Evolutionary conservation across 2,329 filamentous ascomycete genomes (phyloP).

Genomic region (Dactylellina parvicollis): DNA sequence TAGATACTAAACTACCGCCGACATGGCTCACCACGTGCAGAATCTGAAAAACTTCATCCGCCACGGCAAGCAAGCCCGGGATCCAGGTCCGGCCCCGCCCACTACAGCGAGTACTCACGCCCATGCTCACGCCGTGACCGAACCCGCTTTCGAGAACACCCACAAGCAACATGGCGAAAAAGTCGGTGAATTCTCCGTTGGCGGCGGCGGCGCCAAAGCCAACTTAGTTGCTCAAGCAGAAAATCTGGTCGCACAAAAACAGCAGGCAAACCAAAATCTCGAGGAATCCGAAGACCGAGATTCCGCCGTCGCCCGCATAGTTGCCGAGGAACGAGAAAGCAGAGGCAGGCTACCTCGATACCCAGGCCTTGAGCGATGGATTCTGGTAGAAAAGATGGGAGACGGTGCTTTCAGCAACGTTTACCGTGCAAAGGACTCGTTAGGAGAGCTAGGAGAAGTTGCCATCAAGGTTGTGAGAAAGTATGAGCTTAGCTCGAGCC

Average conservation of each 20-base stretch:
- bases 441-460: slow-evolving; percentile 78
- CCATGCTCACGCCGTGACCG: slow-evolving; percentile 69
- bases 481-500: slow-evolving; percentile 97
- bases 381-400: slow-evolving; percentile 94
- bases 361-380: slow-evolving; percentile 85
- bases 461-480: slow-evolving; percentile 99
- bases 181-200: slow-evolving; percentile 71
- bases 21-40: slow-evolving; percentile 76
- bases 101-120: slow-evolving; percentile 68
- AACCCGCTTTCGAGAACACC: slow-evolving; percentile 62
- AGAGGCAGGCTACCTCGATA: slow-evolving; percentile 87
- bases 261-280: slow-evolving; percentile 63
- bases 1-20: slow-evolving; percentile 59
- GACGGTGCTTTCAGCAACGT: slow-evolving; percentile 99
- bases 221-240: slow-evolving; percentile 76
- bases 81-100: slow-evolving; percentile 69
- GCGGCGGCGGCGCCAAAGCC: slow-evolving; percentile 69
- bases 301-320: slow-evolving; percentile 80
- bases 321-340: slow-evolving; percentile 89
- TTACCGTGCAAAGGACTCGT: slow-evolving; percentile 82
- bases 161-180: slow-evolving; percentile 65
- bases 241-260: slow-evolving; percentile 62
- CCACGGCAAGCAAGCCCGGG: slow-evolving; percentile 93
- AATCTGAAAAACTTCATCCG: slow-evolving; percentile 98
- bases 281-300: slow-evolving; percentile 66